Evolutionary conservation across 2,329 filamentous ascomycete species (phyloP).

Genomic region (Ophiocordyceps robertsii): DNA sequence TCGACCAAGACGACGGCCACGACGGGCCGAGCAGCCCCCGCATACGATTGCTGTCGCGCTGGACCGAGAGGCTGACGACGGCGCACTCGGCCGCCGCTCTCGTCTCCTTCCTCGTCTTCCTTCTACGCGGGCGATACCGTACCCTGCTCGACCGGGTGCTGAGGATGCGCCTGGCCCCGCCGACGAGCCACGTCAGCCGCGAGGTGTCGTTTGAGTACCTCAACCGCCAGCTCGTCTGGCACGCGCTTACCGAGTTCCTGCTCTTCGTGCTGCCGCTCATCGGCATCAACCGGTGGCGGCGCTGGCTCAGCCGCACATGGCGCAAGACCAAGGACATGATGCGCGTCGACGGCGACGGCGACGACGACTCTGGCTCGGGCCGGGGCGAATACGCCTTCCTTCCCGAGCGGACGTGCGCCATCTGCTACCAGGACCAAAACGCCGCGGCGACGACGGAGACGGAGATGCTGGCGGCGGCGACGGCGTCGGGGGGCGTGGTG

Average conservation of each 20-base stretch:
- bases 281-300: slow-evolving; percentile 82
- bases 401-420: slow-evolving; percentile 87
- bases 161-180: slow-evolving; percentile 71
- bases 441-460: slow-evolving; percentile 55
- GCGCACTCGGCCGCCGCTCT: slow-evolving; percentile 73
- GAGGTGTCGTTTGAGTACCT: slow-evolving; percentile 97
- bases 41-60: slow-evolving; percentile 44
- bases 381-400: slow-evolving; percentile 72
- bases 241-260: slow-evolving; percentile 98
- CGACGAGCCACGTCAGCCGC: slow-evolving; percentile 70
- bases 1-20: slow-evolving; percentile 64
- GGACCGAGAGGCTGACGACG: slow-evolving; percentile 58
- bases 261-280: slow-evolving; percentile 94
- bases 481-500: slow-evolving; percentile 62
- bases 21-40: slow-evolving; percentile 40
- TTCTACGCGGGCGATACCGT: slow-evolving; percentile 81
- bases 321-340: slow-evolving; percentile 60
- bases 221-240: slow-evolving; percentile 96
- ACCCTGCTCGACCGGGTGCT: slow-evolving; percentile 80
- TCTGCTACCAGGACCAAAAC: slow-evolving; percentile 93
- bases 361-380: slow-evolving; percentile 33
- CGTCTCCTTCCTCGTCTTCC: slow-evolving; percentile 76
- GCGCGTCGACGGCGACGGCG: slow-evolving; percentile 25
- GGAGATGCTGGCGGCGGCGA: slow-evolving; percentile 57
- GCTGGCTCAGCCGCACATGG: slow-evolving; percentile 82